Evolutionary conservation across 371 early-diverging fungal genomes (phyloP).

Genomic region (Synchytrium microbalum): DNA sequence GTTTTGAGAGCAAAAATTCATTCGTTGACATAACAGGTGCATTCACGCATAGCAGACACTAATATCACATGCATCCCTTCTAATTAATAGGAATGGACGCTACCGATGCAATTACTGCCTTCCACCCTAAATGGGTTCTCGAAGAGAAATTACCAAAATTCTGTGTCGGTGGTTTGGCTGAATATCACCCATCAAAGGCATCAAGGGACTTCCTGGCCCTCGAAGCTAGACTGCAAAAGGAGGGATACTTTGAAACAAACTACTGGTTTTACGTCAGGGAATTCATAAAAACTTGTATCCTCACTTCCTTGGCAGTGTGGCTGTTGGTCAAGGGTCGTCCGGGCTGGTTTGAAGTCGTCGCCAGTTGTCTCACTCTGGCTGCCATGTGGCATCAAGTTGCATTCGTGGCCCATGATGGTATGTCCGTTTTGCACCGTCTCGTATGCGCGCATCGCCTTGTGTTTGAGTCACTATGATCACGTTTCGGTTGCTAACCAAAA

Average conservation of each 20-base stretch:
- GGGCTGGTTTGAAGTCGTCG: conserved; percentile 10
- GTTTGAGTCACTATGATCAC: not conserved
- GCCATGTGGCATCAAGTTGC: conserved; percentile 88
- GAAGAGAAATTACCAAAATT: conserved; percentile 64
- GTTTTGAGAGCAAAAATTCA: not conserved
- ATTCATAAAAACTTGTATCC: conserved; percentile 51
- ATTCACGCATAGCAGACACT: too few species aligned
- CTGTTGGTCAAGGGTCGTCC: not conserved
- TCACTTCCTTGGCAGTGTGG: conserved; percentile 25
- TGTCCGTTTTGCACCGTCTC: not conserved
- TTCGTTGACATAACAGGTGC: too few species aligned
- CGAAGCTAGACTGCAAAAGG: conserved; percentile 48
- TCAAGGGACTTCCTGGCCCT: conserved; percentile 47
- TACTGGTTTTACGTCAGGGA: conserved; percentile 71
- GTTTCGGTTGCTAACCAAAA: not conserved
- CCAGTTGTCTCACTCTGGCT: conserved; percentile 55
- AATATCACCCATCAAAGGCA: conserved; percentile 4
- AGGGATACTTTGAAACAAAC: conserved; percentile 66
- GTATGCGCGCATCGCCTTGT: not conserved
- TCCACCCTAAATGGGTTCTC: conserved; percentile 81
- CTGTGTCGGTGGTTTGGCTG: conserved; percentile 51
- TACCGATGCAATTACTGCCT: conserved; percentile 78
- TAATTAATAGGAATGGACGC: conserved; percentile 65
- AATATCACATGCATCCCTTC: too few species aligned
- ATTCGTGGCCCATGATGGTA: conserved; percentile 84